phyloP scores from a whole-genome alignment of 768 basidiomycete species.

The Rickenella mellea region DNA sequence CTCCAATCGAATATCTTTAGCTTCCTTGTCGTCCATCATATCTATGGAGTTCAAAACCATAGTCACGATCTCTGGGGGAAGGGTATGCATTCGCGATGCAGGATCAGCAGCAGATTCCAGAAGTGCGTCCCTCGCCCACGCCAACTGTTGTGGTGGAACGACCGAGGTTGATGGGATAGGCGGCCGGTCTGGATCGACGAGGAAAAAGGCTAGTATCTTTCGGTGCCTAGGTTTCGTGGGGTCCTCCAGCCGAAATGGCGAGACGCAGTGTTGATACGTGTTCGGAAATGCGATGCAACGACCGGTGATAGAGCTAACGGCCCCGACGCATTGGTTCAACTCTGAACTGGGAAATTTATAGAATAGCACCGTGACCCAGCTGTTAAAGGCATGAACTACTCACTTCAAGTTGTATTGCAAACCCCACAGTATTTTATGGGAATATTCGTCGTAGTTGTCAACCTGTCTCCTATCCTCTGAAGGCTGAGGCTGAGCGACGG shows the following conservation, averaged over 20 bases:
- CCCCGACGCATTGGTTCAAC: constrained; percentile 18
- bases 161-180: constrained; percentile 10
- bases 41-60: constrained; percentile 17
- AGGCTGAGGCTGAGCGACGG: constrained; percentile 13
- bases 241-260: constrained; percentile 27
- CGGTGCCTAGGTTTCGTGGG: constrained; percentile 26
- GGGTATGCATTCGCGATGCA: background rate
- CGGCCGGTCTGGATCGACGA: constrained; percentile 21
- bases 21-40: constrained; percentile 11
- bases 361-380: background rate
- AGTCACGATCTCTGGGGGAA: constrained; percentile 20
- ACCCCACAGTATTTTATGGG: constrained; percentile 16
- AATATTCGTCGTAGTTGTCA: constrained; percentile 6
- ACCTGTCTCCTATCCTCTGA: background rate
- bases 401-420: constrained; percentile 16
- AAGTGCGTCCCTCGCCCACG: constrained; percentile 7
- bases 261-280: constrained; percentile 29
- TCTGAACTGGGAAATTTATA: background rate
- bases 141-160: constrained; percentile 14
- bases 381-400: background rate
- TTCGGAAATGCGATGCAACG: constrained; percentile 33
- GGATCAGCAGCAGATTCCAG: background rate
- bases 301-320: constrained; percentile 23
- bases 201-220: constrained; percentile 32
- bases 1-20: background rate